Conservation (phyloP, 2,329 filamentous ascomycete genomes). For the Elsinoe fawcettii region DNA sequence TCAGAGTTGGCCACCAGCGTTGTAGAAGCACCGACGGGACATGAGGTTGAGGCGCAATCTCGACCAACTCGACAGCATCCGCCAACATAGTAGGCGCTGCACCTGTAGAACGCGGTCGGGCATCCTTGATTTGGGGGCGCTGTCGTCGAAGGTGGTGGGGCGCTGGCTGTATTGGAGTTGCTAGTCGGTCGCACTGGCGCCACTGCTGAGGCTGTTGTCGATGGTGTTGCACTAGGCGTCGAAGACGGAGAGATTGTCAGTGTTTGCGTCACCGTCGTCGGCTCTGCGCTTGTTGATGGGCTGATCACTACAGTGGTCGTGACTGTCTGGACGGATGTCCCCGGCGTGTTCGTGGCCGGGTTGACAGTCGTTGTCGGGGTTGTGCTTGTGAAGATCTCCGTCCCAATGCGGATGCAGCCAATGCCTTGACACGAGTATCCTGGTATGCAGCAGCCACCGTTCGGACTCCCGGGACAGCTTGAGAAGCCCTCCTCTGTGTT, state of each 20-base stretch:
- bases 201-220: slow-evolving; percentile 23
- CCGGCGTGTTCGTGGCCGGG: slow-evolving; percentile 22
- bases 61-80: slow-evolving; percentile 86
- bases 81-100: slow-evolving; percentile 68
- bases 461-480: slow-evolving; percentile 56
- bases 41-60: slow-evolving; percentile 74
- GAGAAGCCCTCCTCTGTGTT: slow-evolving; percentile 49
- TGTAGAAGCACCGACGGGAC: slow-evolving; percentile 55
- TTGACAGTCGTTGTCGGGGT: slow-evolving; percentile 20
- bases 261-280: slow-evolving; percentile 18
- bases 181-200: slow-evolving; percentile 39
- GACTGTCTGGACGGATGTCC: slow-evolving; percentile 21
- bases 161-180: slow-evolving; percentile 34
- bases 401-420: slow-evolving; percentile 47
- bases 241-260: slow-evolving; percentile 15
- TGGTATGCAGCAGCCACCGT: slow-evolving; percentile 68
- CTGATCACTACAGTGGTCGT: slow-evolving; percentile 22
- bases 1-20: slow-evolving; percentile 59
- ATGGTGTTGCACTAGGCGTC: slow-evolving; percentile 14
- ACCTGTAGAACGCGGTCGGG: slow-evolving; percentile 87
- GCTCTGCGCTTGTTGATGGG: slow-evolving; percentile 14
- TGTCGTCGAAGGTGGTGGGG: slow-evolving; percentile 20
- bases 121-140: slow-evolving; percentile 44
- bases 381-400: slow-evolving; percentile 23
- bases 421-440: slow-evolving; percentile 62